Conservation (phyloP, 371 early-diverging fungal genomes). For the Mortierella sp. region DNA sequence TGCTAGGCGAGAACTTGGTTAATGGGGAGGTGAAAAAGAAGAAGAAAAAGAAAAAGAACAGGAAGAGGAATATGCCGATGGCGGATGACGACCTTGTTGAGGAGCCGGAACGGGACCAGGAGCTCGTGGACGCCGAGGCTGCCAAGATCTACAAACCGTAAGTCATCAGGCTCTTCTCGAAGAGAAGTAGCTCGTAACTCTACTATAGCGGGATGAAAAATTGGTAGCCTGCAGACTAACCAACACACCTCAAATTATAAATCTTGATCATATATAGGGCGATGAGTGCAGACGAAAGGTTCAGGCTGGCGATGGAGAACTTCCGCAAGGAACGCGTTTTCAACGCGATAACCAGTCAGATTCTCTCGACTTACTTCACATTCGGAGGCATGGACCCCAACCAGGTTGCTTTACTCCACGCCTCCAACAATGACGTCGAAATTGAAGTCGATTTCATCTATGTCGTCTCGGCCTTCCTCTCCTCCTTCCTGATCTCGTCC, state of each 20-base stretch:
- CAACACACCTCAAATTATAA: background rate
- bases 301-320: constrained; percentile 43
- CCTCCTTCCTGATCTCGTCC: constrained; percentile 22
- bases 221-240: background rate
- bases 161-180: background rate
- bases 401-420: background rate
- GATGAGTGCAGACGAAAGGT: constrained; percentile 24
- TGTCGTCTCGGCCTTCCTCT: constrained; percentile 35
- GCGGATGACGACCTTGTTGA: constrained; percentile 33
- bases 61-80: constrained; percentile 17
- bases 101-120: constrained; percentile 1
- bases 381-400: constrained; percentile 42
- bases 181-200: background rate
- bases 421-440: background rate
- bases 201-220: background rate
- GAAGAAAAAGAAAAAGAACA: constrained; percentile 30
- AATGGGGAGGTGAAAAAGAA: constrained; percentile 27
- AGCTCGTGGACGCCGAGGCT: background rate
- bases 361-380: constrained; percentile 39
- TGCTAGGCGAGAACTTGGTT: background rate
- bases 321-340: constrained; percentile 42
- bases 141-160: constrained; percentile 33
- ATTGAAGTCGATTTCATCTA: constrained; percentile 34
- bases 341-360: constrained; percentile 16
- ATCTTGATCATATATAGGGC: background rate